phyloP scores from a whole-genome alignment of 23 red algal genomes.

The Pyropia yezoensis region DNA sequence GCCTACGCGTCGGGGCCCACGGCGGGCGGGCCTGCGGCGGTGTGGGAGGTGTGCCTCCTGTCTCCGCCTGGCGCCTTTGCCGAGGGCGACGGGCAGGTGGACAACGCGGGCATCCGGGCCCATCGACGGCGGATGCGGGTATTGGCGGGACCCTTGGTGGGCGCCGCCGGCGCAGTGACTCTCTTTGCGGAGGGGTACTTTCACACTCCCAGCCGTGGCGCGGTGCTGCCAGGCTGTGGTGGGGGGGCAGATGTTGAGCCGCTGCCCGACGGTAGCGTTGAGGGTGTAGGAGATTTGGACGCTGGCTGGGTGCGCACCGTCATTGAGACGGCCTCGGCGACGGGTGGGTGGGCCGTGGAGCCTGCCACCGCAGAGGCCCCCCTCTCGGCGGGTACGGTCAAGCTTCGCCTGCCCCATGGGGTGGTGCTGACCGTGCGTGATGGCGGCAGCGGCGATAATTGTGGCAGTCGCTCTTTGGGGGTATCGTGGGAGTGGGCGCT shows the following conservation, averaged over 20 bases:
- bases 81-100: not conserved
- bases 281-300: too few relatives aligned
- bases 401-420: too few relatives aligned
- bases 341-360: too few relatives aligned
- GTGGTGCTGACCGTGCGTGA: too few relatives aligned
- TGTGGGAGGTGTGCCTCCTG: constrained; percentile 2
- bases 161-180: constrained; percentile 2
- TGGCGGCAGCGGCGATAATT: too few relatives aligned
- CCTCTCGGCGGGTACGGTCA: too few relatives aligned
- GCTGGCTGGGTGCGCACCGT: too few relatives aligned
- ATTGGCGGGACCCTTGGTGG: constrained; percentile 1
- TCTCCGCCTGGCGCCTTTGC: not conserved
- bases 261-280: too few relatives aligned
- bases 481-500: too few relatives aligned
- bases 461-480: too few relatives aligned
- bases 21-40: not conserved
- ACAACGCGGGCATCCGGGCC: not conserved
- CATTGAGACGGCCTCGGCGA: too few relatives aligned
- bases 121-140: constrained; percentile 27
- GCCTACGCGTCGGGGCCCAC: not conserved
- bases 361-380: too few relatives aligned
- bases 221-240: constrained; percentile 50
- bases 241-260: not conserved
- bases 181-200: constrained; percentile 33
- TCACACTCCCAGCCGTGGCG: constrained; percentile 15